Evolutionary conservation across 2,329 filamentous ascomycete species (phyloP).

Genomic region (Neofusicoccum sp.): DNA sequence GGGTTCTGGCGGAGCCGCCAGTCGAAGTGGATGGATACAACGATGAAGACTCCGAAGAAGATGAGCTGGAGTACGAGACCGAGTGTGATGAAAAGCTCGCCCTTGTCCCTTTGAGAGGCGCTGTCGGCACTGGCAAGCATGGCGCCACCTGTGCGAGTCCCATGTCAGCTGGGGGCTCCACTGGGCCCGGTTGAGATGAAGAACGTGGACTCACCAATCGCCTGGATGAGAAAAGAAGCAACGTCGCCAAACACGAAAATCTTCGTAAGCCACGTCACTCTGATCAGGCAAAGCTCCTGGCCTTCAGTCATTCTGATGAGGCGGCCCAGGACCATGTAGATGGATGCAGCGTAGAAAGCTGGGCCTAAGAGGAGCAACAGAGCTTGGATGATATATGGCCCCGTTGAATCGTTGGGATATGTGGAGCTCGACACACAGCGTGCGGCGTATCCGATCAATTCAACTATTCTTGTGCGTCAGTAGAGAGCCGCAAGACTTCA

Average conservation of each 20-base stretch:
- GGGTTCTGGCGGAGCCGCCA: conserved; percentile 23
- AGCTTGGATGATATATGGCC: conserved; percentile 44
- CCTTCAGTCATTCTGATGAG: conserved; percentile 37
- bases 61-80: conserved; percentile 51
- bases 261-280: conserved; percentile 38
- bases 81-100: conserved; percentile 46
- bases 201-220: conserved; percentile 11
- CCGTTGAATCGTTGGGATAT: conserved; percentile 26
- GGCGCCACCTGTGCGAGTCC: background rate
- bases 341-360: conserved; percentile 46
- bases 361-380: conserved; percentile 47
- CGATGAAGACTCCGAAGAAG: conserved; percentile 52
- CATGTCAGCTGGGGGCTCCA: background rate
- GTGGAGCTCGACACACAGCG: conserved; percentile 35
- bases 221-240: conserved; percentile 42
- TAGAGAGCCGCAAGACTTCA: too few relatives aligned
- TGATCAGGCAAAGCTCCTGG: conserved; percentile 36
- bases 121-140: background rate
- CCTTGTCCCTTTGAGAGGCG: conserved; percentile 19
- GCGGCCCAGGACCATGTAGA: conserved; percentile 46
- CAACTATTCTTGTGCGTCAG: conserved; percentile 42
- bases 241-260: conserved; percentile 44
- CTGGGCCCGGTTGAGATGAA: background rate
- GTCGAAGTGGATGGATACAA: conserved; percentile 31
- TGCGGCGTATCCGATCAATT: conserved; percentile 51